Evolutionary conservation across 768 basidiomycete species (phyloP), one percentile per base, ranked within the genome.

Genomic region (Calocybe gangraenosa): DNA sequence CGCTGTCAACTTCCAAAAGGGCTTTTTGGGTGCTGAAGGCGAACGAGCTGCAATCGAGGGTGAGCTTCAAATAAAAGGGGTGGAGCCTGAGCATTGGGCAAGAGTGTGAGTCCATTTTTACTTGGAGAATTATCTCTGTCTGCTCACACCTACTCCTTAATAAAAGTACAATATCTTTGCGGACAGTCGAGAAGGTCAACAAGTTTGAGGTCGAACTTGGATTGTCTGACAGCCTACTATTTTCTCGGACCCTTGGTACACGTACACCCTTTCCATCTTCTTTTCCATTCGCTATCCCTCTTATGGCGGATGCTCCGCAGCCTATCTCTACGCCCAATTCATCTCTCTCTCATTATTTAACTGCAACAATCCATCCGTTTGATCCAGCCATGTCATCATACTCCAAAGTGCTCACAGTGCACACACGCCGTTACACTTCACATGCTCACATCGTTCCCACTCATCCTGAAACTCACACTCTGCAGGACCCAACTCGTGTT

Each of bases 21-120:
- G 92, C 9, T 89, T 78, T 60, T 71, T 93, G 7, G 92, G 92
- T 40, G 87, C 84, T 18, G 87, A 90, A 45, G 87, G 78, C 41
- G 90, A 92, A 63, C 75, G 73, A 48, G 87, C 90, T 11, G 84
- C 87, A 7, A 78, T 93, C 42, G 90, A 92, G 58, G 92, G 92
- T 37, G 91, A 92, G 59, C 71, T 93, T 14, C 91, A 92, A 60
- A 70, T 92, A 53, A 93, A 92, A 64, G 84, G 79, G 45, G 72
- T 73, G 28, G 73, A 75, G 46, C 66, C 71, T 42, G 70, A 68
- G 42, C 73, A 67, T 52, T 87, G 84, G 81, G 63, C 67, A 45
- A 79, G 79, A 69, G 68, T 90, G 90, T 89, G 65, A 72, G 89
- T 78, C 46, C 50, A 50, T 42, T 32, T 43, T 46, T 40, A 47